These are phyloP conservation scores for Wickerhamiella infanticola DNA, from an alignment of 1,139 yeast genomes.

Conservation along the genomic window DNA sequence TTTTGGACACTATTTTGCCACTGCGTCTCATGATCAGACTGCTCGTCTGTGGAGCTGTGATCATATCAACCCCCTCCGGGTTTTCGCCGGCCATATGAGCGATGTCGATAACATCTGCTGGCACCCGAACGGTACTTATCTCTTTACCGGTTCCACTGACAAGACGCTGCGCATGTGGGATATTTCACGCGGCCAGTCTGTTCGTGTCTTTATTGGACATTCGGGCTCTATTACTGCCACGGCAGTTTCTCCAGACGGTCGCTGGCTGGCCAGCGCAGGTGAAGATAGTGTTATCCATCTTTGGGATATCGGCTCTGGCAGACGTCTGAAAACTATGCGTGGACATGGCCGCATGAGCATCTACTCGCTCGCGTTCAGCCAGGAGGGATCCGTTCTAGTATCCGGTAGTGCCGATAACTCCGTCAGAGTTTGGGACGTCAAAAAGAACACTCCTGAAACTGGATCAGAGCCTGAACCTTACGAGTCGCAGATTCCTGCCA, in stretches of 20 bases:
- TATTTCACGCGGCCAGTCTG: constrained; percentile 73
- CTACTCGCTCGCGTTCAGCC: constrained; percentile 70
- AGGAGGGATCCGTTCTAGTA: constrained; percentile 77
- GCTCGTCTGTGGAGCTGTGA: constrained; percentile 97
- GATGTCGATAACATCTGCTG: constrained; percentile 93
- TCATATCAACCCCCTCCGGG: constrained; percentile 87
- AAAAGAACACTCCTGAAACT: constrained; percentile 64
- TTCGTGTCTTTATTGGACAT: constrained; percentile 89
- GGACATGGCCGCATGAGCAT: constrained; percentile 88
- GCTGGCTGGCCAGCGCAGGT: constrained; percentile 93
- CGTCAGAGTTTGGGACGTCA: constrained; percentile 92
- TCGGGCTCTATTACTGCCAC: constrained; percentile 73
- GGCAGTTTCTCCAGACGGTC: constrained; percentile 91
- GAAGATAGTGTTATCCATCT: constrained; percentile 80
- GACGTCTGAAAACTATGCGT: constrained; percentile 57
- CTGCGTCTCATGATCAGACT: constrained; percentile 95
- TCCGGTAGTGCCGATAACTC: constrained; percentile 90
- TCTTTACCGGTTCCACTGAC: constrained; percentile 90
- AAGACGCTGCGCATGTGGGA: constrained; percentile 99
- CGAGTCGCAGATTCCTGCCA: constrained; percentile 9
- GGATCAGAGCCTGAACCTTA: constrained; percentile 73
- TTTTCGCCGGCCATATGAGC: constrained; percentile 92
- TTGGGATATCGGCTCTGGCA: constrained; percentile 92
- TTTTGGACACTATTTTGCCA: constrained; percentile 90
- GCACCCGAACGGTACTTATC: constrained; percentile 92